phyloP scores from a whole-genome alignment of 805 yeast species.

The Lipomyces oligophaga region DNA sequence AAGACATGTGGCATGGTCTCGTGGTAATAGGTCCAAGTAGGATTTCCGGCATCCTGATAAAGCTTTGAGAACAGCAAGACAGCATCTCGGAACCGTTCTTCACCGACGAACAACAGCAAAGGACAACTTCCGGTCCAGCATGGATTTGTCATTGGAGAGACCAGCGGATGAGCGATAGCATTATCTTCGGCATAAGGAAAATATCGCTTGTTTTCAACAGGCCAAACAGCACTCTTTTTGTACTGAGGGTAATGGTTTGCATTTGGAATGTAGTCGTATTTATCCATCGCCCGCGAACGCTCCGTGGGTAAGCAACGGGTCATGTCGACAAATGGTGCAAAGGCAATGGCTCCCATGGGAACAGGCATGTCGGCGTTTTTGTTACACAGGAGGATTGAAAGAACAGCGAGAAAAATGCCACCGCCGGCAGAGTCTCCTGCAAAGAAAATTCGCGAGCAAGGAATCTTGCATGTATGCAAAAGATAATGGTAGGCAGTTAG shows the following conservation, averaged over 20 bases:
- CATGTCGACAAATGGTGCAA: constrained; percentile 28
- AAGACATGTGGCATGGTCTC: constrained; percentile 24
- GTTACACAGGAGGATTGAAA: constrained; percentile 13
- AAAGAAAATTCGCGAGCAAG: constrained; percentile 18
- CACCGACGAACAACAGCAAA: constrained; percentile 5
- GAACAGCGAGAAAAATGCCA: constrained; percentile 7
- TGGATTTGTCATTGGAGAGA: constrained; percentile 20
- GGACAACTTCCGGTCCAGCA: constrained; percentile 26
- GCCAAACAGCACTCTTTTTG: constrained; percentile 23
- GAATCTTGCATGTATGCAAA: constrained; percentile 8
- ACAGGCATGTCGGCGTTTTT: constrained; percentile 16
- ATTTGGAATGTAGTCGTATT: constrained; percentile 23
- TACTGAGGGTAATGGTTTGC: constrained; percentile 20
- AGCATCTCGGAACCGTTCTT: constrained; percentile 25
- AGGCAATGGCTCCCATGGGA: constrained; percentile 24
- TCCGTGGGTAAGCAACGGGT: constrained; percentile 28
- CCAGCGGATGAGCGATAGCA: constrained; percentile 25
- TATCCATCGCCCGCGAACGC: constrained; percentile 6
- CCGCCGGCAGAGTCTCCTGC: constrained; percentile 30
- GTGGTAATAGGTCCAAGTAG: constrained; percentile 18
- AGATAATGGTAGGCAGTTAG: constrained; percentile 14
- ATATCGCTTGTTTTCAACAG: constrained; percentile 14
- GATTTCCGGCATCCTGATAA: constrained; percentile 17
- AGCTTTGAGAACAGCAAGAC: constrained; percentile 16
- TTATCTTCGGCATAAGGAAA: constrained; percentile 21